Base-by-base conservation (phyloP, 306 rosid genomes). In the Corylus heterophylla region DNA sequence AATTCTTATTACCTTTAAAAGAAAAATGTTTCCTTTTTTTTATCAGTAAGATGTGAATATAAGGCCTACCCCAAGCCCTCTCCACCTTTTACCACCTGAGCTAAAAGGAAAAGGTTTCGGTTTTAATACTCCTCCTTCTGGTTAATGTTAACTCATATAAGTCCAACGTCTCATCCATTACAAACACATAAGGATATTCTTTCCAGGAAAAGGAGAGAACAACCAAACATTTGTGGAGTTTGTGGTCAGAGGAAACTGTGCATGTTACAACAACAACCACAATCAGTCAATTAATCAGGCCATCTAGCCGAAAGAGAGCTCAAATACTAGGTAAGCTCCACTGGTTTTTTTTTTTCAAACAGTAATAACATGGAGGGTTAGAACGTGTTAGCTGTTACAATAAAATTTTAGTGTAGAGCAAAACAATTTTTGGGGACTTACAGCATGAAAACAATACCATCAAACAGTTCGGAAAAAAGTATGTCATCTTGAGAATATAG, bases 1-100 rank as follows among this genome's bases (percentile, higher is more conserved):
- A 39, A 66, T 37, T 66, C 71, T 66, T 63, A 31, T 29, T 63
- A 7, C 69, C 69, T 63, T 31, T 18, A 63, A 58, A 58, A 22
- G 45, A 42, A 63, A 63, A 63, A 31, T 31, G 17, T 63, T 5
- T 63, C 7, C n/a, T 58, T 9, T 58, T 20, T 9, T n/a, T 55
- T 8, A 20, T 20, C 64, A 58, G 35, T 58, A 58, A 20, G 64
- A 58, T 20, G 20, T 58, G 64, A 58, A 58, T 58, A 22, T n/a
- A 22, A 58, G 64, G 13, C 64, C 31, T 25, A 58, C 14, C 10
- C 64, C 64, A 58, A 58, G 27, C 64, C 64, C 64, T 58, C 64
- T 58, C 35, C 64, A 20, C 5, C 12, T 49, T 58, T 18, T 58
- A 58, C 64, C 12, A n/a, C 27, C 14, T 9, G 29, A 35, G 20